A percentile compares a stretch with the other conserved stretches of the same genome.
These are phyloP conservation scores for Spergularia marina DNA, from an alignment of 148 eudicot genomes.

Conservation along the genomic window DNA sequence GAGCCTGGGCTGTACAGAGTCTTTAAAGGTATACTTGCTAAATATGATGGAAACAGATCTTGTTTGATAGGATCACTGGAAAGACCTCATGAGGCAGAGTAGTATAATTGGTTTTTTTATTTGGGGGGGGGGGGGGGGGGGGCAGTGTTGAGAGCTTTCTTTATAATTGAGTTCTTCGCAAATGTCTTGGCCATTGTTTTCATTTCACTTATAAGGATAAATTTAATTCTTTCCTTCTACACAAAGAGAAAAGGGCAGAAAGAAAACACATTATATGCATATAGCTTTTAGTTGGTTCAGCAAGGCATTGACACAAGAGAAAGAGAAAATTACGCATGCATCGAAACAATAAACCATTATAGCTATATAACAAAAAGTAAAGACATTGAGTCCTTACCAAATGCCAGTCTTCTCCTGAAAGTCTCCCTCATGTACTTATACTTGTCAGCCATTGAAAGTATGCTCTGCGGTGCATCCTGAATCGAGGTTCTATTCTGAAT, in stretches of 20 bases:
- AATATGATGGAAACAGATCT: too few species aligned
- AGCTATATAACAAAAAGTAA: not conserved
- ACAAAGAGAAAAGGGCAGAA: not conserved
- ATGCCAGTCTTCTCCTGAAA: conserved; percentile 73
- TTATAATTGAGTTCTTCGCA: too few species aligned
- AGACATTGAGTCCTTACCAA: conserved; percentile 51
- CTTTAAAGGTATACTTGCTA: too few species aligned
- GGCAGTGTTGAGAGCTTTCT: too few species aligned
- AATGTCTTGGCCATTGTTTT: too few species aligned
- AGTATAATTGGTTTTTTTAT: too few species aligned
- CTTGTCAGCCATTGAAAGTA: conserved; percentile 83
- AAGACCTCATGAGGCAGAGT: too few species aligned
- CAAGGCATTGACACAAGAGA: not conserved
- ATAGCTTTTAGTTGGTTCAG: too few species aligned
- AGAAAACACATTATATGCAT: not conserved
- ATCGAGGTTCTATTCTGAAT: conserved; percentile 37
- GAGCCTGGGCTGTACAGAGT: too few species aligned
- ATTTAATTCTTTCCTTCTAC: not conserved
- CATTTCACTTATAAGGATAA: too few species aligned
- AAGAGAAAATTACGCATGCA: conserved; percentile 2
- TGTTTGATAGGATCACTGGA: too few species aligned
- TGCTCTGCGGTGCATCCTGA: conserved; percentile 42
- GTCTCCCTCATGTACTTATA: conserved; percentile 81
- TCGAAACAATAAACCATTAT: not conserved
- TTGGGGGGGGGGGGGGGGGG: too few species aligned